Evolutionary conservation across 768 basidiomycete species (phyloP).

Genomic region (Auriscalpium vulgare): DNA sequence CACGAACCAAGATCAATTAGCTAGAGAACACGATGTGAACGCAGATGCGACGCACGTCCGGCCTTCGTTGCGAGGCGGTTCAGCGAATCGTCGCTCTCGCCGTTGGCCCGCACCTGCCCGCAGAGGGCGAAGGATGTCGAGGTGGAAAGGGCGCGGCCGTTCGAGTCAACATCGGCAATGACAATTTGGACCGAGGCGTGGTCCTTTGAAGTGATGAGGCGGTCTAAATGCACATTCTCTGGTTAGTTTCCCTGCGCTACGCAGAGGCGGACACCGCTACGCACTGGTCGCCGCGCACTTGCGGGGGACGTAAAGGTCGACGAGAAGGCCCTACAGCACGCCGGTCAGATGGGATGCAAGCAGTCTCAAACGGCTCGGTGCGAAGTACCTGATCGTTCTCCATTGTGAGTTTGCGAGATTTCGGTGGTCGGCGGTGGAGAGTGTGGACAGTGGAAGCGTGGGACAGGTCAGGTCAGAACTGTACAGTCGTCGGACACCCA

Average conservation of each 20-base stretch:
- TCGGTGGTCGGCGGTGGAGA: background rate
- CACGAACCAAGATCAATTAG: slow-evolving; percentile 3
- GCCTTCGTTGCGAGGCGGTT: slow-evolving; percentile 95
- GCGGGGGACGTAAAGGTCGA: slow-evolving; percentile 99
- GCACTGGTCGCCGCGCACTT: slow-evolving; percentile 96
- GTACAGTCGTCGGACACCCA: slow-evolving; percentile 9
- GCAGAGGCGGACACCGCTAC: slow-evolving; percentile 25
- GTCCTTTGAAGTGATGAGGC: slow-evolving; percentile 97
- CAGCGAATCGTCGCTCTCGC: slow-evolving; percentile 93
- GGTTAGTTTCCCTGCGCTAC: background rate
- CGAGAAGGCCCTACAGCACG: slow-evolving; percentile 76
- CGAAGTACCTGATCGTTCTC: slow-evolving; percentile 81
- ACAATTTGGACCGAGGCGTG: slow-evolving; percentile 97
- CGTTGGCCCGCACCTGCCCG: slow-evolving; percentile 89
- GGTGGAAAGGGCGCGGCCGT: slow-evolving; percentile 69
- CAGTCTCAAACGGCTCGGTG: slow-evolving; percentile 1
- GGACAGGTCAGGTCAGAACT: slow-evolving; percentile 7
- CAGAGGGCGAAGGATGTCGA: slow-evolving; percentile 91
- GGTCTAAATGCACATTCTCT: slow-evolving; percentile 47
- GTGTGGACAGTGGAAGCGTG: background rate
- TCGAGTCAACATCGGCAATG: slow-evolving; percentile 89
- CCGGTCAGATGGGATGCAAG: background rate
- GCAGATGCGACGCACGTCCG: slow-evolving; percentile 62
- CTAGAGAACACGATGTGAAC: background rate
- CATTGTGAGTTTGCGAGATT: slow-evolving; percentile 39